These are phyloP conservation scores for Piromyces sp. DNA, from an alignment of 192 early-diverging fungal species.

Conservation along the genomic window DNA sequence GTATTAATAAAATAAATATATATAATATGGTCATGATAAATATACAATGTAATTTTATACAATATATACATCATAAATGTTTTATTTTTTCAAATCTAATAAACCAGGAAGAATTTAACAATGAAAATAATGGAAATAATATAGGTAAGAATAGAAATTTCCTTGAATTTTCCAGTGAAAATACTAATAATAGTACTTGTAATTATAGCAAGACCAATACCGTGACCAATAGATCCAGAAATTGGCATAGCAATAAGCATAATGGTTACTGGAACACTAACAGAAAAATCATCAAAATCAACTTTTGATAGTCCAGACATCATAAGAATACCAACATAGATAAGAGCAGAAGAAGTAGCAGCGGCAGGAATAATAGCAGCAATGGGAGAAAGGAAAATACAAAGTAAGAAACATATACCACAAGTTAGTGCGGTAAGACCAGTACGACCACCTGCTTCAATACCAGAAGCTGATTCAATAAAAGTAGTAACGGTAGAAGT, in stretches of 20 bases:
- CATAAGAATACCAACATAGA: conserved; percentile 69
- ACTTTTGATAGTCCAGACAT: conserved; percentile 9
- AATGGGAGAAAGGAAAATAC: conserved; percentile 67
- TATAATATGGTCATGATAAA: too few relatives aligned
- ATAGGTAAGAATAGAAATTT: neutral
- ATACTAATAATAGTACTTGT: neutral
- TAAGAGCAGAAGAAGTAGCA: conserved; percentile 67
- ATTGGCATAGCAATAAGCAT: neutral
- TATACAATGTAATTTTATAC: too few relatives aligned
- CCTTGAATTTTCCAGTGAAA: neutral
- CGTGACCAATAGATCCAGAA: neutral
- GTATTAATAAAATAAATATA: too few relatives aligned
- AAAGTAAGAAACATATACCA: conserved; percentile 53
- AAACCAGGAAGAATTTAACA: neutral
- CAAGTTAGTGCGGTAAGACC: conserved; percentile 55
- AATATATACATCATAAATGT: too few relatives aligned
- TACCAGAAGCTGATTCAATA: conserved; percentile 66
- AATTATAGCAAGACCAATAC: neutral
- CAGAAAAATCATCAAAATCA: neutral
- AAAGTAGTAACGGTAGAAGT: conserved; percentile 60
- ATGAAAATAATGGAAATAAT: neutral
- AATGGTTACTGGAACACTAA: neutral
- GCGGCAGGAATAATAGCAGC: conserved; percentile 70
- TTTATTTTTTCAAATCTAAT: too few relatives aligned
- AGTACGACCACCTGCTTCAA: conserved; percentile 61